Conservation (phyloP, 1,284 basidiomycete species). For the Pyrrhoderma lamaoense region DNA sequence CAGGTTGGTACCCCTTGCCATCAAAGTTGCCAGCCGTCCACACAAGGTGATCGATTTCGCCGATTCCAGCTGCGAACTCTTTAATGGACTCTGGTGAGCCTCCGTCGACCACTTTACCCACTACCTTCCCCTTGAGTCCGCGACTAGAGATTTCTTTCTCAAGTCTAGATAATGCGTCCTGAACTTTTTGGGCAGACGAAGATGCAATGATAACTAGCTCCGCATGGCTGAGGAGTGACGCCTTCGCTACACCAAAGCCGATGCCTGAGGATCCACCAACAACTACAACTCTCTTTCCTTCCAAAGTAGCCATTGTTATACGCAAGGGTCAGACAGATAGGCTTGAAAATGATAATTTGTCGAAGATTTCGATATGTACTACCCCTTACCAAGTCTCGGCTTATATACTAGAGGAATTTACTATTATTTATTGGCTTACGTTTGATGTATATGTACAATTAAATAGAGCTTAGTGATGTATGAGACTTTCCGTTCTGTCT, state of each 20-base stretch:
- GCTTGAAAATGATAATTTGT: too few species aligned
- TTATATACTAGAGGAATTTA: too few species aligned
- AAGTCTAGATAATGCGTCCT: constrained; percentile 7
- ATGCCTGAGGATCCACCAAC: constrained; percentile 17
- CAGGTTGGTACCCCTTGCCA: constrained; percentile 10
- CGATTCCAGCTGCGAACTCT: constrained; percentile 15
- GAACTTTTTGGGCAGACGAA: constrained; percentile 10
- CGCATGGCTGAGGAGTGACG: constrained; percentile 9
- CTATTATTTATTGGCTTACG: too few species aligned
- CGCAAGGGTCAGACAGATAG: neutral
- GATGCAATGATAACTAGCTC: constrained; percentile 14
- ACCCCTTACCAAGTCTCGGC: too few species aligned
- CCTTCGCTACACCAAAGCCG: constrained; percentile 15
- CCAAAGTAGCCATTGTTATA: constrained; percentile 13
- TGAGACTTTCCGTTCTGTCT: too few species aligned
- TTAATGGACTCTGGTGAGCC: constrained; percentile 9
- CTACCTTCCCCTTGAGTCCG: constrained; percentile 8
- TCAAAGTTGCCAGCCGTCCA: constrained; percentile 18
- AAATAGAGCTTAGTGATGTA: too few species aligned
- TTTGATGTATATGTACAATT: too few species aligned
- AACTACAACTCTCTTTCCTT: constrained; percentile 14
- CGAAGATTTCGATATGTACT: too few species aligned
- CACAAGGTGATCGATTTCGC: constrained; percentile 21
- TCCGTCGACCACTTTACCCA: constrained; percentile 18
- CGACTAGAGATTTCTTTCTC: constrained; percentile 4